Conservation (phyloP, 257 asterid genomes). For the Capsicum rhomboideum region DNA sequence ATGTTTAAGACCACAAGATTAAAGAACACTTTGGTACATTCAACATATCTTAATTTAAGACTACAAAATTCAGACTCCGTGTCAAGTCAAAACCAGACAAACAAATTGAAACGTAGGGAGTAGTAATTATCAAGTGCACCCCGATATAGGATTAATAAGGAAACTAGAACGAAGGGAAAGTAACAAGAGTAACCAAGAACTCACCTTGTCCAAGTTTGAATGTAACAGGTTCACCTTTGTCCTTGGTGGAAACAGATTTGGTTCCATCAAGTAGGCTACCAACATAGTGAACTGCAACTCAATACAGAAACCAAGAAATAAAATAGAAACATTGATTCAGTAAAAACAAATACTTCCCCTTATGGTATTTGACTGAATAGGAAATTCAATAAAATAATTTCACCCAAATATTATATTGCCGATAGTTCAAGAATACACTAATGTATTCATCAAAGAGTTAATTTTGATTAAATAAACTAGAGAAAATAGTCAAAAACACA, state of each 20-base stretch:
- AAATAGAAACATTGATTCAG: background rate
- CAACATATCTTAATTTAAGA: too few relatives aligned
- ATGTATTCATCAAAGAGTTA: background rate
- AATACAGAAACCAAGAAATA: background rate
- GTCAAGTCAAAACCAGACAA: too few relatives aligned
- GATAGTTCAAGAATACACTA: background rate
- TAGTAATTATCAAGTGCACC: background rate
- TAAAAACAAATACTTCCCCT: background rate
- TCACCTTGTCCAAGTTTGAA: constrained; percentile 56
- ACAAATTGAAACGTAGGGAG: background rate
- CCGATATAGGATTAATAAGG: background rate
- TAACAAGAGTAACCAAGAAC: background rate
- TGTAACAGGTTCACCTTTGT: constrained; percentile 27
- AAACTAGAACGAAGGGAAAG: background rate
- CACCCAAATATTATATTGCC: background rate
- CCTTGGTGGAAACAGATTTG: constrained; percentile 40
- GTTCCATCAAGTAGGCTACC: constrained; percentile 51
- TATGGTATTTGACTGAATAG: background rate
- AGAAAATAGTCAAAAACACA: too few relatives aligned
- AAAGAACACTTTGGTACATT: too few relatives aligned
- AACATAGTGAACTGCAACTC: constrained; percentile 49
- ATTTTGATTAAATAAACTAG: background rate
- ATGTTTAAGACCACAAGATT: too few relatives aligned
- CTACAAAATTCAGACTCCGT: too few relatives aligned
- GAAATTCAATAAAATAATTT: background rate